Evolutionary conservation across 2,329 filamentous ascomycete genomes (phyloP), one percentile per base, ranked within the genome.

Genomic region (Trichoderma guizhouense): DNA sequence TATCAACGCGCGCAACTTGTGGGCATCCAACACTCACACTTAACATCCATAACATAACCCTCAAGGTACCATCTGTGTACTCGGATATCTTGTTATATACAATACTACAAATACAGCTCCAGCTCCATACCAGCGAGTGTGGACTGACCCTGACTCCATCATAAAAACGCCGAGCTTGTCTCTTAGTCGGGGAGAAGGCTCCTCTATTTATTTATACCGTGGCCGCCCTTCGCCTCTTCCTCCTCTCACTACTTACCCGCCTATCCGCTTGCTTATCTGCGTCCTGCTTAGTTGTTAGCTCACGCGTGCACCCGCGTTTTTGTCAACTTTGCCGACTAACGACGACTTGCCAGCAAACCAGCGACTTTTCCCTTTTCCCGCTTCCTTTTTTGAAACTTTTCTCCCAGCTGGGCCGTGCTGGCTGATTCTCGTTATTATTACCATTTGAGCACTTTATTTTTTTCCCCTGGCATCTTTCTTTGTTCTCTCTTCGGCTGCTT

Each of bases 301-400:
- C 36, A 70, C 68, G 68, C 68, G 68, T 47, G 43, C 68, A 55
- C 68, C 68, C 68, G 68, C 68, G 68, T 70, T 55, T 70, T 70
- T 70, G 53, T 51, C 64, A 57, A 57, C 63, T 43, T 53, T 21
- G 26, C 64, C 21, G 64, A 53, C 62, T 53, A 53, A 65, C 43
- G 47, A 34, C 39, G n/a, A 65, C 62, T 24, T 64, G 47, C 26
- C 61, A 64, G 61, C 61, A 43, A 30, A 64, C 24, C 61, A 24
- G 61, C 39, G 61, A 51, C 39, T 47, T 64, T 47, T 28, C 57
- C 47, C 63, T 57, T 55, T 53, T 55, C 32, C 47, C 64, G 30
- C 32, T 43, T 26, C 7, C 15, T 43, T 3, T 18, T 43, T 43
- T 43, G 39, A 43, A n/a, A 5, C 14, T 15, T 30, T 18, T 30